Percentiles rank a stretch among this genome's conserved stretches.
phyloP scores from a whole-genome alignment of 2,329 filamentous ascomycete species.

The Trichophyton verrucosum region DNA sequence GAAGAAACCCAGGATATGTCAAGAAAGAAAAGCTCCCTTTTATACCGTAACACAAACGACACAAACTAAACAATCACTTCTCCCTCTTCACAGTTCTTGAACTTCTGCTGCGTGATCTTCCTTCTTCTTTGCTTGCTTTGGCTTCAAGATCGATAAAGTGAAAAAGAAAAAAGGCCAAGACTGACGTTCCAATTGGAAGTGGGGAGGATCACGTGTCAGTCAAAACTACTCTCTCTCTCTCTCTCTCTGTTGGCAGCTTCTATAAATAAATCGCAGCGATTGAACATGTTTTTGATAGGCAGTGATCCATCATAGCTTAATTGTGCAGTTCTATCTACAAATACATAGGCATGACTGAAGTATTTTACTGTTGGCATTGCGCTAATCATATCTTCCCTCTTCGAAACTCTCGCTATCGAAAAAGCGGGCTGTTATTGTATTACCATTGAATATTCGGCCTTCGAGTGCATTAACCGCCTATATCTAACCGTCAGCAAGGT shows the following conservation, averaged over 20 bases:
- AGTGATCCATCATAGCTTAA: too few species aligned
- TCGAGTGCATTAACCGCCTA: constrained; percentile 83
- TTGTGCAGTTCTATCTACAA: too few species aligned
- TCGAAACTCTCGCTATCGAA: constrained; percentile 78
- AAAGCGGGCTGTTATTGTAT: constrained; percentile 67
- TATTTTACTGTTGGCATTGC: too few species aligned
- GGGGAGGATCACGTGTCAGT: neutral
- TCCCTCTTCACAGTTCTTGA: neutral
- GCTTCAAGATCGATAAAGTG: neutral
- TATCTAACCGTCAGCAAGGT: constrained; percentile 12
- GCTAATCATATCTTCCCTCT: constrained; percentile 41
- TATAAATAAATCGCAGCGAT: neutral
- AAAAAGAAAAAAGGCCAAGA: neutral
- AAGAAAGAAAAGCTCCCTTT: neutral
- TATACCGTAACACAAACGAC: neutral
- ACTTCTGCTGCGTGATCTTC: neutral
- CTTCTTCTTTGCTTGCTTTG: neutral
- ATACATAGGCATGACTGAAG: too few species aligned
- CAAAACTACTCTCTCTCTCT: neutral
- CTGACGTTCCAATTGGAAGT: neutral
- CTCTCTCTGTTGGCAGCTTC: neutral
- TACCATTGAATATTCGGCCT: constrained; percentile 78
- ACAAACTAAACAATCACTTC: neutral
- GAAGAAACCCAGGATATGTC: neutral
- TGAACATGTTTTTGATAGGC: too few species aligned